These are phyloP conservation scores for Cavenderia fasciculata DNA, from an alignment of 78 protist species.

Conservation along the genomic window DNA sequence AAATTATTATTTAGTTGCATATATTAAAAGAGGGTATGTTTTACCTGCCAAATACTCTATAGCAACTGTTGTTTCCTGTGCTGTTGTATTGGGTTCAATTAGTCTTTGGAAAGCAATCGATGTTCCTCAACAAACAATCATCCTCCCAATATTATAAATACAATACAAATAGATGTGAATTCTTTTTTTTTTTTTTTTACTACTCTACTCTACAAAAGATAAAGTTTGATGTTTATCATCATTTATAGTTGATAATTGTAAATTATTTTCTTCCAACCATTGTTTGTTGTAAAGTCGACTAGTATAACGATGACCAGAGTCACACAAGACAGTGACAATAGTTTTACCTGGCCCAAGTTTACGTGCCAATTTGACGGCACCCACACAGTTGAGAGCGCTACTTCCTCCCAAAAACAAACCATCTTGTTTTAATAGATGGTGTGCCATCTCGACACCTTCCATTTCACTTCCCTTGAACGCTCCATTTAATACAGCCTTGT, in stretches of 20 bases:
- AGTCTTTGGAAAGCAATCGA: too few relatives aligned
- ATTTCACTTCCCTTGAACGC: constrained; percentile 80
- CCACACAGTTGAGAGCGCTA: constrained; percentile 85
- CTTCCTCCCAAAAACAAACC: constrained; percentile 91
- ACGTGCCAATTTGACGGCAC: constrained; percentile 85
- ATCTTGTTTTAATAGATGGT: constrained; percentile 78
- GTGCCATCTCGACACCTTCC: constrained; percentile 87
- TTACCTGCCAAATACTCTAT: too few relatives aligned
- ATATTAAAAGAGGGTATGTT: too few relatives aligned
- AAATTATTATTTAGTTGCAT: too few relatives aligned
- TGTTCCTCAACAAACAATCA: too few relatives aligned
- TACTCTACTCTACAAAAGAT: not conserved
- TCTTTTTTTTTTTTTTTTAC: too few relatives aligned
- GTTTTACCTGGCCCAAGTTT: constrained; percentile 82
- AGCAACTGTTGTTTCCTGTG: too few relatives aligned
- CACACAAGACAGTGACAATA: constrained; percentile 88
- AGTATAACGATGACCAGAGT: constrained; percentile 82
- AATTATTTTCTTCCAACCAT: constrained; percentile 61
- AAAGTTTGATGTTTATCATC: not conserved
- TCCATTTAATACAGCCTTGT: constrained; percentile 69
- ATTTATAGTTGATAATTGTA: not conserved
- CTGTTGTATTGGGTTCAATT: too few relatives aligned
- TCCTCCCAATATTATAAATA: too few relatives aligned
- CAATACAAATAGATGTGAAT: too few relatives aligned
- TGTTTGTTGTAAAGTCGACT: constrained; percentile 70